Conservation (phyloP, 768 basidiomycete genomes). For the Arthromyces matolae region DNA sequence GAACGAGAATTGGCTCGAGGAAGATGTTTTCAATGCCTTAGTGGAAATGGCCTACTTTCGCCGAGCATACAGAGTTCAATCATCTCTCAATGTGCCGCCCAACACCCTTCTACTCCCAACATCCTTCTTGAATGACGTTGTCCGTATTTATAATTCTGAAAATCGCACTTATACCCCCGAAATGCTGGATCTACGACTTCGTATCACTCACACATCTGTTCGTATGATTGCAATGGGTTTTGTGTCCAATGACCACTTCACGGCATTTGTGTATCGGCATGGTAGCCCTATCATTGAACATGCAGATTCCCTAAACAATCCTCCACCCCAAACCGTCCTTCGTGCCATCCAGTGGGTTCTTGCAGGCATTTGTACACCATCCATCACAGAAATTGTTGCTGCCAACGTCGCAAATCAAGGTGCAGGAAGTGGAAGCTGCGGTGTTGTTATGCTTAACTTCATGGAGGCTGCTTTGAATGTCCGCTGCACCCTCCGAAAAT, state of each 20-base stretch:
- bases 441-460: slow-evolving; percentile 13
- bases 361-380: neutral
- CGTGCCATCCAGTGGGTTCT: slow-evolving; percentile 13
- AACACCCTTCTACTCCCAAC: slow-evolving; percentile 12
- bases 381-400: neutral
- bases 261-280: slow-evolving; percentile 7
- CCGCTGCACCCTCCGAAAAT: no score
- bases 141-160: neutral
- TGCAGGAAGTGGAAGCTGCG: slow-evolving; percentile 9
- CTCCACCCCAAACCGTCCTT: slow-evolving; percentile 3
- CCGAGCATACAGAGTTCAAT: neutral
- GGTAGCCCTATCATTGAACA: slow-evolving; percentile 8
- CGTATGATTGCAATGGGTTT: slow-evolving; percentile 5
- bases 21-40: slow-evolving; percentile 21
- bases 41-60: slow-evolving; percentile 16
- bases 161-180: neutral
- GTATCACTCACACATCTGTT: slow-evolving; percentile 6
- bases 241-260: slow-evolving; percentile 12
- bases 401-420: slow-evolving; percentile 9
- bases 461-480: slow-evolving; percentile 4
- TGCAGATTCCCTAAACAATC: slow-evolving; percentile 14
- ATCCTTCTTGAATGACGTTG: slow-evolving; percentile 9
- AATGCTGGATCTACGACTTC: neutral
- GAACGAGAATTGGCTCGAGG: slow-evolving; percentile 22
- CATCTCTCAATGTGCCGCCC: neutral